phyloP scores from a whole-genome alignment of 2,329 filamentous ascomycete species.

The Beauveria australis region DNA sequence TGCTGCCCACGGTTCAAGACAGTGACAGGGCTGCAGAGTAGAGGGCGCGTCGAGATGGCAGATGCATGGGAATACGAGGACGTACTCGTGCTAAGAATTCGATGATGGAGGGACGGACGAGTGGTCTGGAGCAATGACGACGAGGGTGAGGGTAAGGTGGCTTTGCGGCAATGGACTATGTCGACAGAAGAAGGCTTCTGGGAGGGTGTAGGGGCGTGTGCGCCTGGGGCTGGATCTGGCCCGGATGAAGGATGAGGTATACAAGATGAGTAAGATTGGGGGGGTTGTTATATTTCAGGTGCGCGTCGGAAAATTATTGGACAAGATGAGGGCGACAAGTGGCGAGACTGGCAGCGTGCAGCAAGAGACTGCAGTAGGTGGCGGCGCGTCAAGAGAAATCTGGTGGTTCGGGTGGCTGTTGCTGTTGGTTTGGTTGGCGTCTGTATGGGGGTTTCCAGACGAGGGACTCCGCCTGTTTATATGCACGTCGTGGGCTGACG shows the following conservation, averaged over 20 bases:
- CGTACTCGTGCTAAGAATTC: not conserved
- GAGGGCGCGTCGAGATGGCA: not conserved
- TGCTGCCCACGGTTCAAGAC: not conserved
- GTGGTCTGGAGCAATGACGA: not conserved
- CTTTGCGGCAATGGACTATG: not conserved
- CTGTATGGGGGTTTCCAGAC: constrained; percentile 17
- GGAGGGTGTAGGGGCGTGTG: not conserved
- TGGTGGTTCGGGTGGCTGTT: not conserved
- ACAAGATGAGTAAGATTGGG: not conserved
- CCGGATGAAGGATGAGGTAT: not conserved
- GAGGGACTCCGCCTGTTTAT: constrained; percentile 40
- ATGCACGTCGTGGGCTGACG: constrained; percentile 29
- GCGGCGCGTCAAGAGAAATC: no score
- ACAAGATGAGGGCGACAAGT: not conserved
- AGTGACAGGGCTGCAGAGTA: constrained; percentile 4
- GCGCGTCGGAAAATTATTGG: not conserved
- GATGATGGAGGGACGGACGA: not conserved
- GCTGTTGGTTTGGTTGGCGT: constrained; percentile 13
- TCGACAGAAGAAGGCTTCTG: not conserved
- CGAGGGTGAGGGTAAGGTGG: not conserved
- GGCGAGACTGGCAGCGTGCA: not conserved
- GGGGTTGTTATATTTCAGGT: not conserved
- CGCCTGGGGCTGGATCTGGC: not conserved
- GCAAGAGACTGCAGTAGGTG: no score
- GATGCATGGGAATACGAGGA: constrained; percentile 2